Conservation (phyloP, 2,329 filamentous ascomycete genomes). For the Alternaria angustiovoidea region DNA sequence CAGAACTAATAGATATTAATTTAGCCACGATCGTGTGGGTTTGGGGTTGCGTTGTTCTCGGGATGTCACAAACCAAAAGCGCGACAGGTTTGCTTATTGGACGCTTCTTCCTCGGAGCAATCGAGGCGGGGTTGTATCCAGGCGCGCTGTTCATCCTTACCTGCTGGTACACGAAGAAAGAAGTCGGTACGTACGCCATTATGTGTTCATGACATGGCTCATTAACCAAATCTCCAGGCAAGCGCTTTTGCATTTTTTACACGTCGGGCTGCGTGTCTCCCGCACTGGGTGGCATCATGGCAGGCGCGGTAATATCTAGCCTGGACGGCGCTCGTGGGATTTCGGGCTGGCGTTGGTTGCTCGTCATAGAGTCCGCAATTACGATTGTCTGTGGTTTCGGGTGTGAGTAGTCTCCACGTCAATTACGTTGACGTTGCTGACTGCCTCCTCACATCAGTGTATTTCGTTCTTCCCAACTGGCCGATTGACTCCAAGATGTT, state of each 20-base stretch:
- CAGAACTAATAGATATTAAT: background rate
- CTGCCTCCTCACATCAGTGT: background rate
- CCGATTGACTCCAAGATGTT: conserved; percentile 1
- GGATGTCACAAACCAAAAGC: background rate
- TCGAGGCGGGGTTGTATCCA: background rate
- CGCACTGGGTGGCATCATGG: conserved; percentile 10
- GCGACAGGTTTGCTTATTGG: background rate
- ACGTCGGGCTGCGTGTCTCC: conserved; percentile 11
- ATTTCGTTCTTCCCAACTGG: conserved; percentile 7
- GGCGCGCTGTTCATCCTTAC: background rate
- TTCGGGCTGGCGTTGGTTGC: conserved; percentile 7
- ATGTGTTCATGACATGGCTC: background rate
- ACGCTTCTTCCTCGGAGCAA: background rate
- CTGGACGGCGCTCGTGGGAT: conserved; percentile 12
- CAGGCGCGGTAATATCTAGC: conserved; percentile 9
- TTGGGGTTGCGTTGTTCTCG: background rate
- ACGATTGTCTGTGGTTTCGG: conserved; percentile 4
- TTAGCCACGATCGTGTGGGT: background rate
- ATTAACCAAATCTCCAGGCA: conserved; percentile 1
- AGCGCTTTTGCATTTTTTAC: conserved; percentile 13
- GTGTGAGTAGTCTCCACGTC: background rate
- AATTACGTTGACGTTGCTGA: background rate
- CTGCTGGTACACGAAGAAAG: background rate
- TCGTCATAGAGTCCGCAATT: conserved; percentile 4
- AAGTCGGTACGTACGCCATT: background rate